phyloP scores from a whole-genome alignment of 352 stramenopile genomes.

The Pythium grandisporangium region DNA sequence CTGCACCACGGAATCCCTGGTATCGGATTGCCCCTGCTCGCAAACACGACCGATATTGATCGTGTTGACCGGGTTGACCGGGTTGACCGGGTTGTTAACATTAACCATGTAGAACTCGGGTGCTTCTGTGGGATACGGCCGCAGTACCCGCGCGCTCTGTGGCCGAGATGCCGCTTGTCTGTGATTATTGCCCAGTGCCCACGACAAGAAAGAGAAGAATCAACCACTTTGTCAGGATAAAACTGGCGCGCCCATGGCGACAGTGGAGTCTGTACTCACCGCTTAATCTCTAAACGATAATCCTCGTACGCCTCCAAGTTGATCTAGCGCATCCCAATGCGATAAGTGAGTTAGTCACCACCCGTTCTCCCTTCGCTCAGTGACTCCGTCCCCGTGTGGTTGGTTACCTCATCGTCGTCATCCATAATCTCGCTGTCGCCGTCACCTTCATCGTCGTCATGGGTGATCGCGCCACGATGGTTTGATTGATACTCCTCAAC shows the following conservation, averaged over 20 bases:
- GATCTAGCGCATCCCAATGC: slow-evolving; percentile 17
- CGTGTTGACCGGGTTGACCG: slow-evolving; percentile 6
- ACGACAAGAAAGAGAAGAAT: no score
- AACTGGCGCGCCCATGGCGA: no score
- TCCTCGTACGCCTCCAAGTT: slow-evolving; percentile 55
- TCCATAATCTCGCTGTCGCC: neutral
- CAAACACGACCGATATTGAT: no score
- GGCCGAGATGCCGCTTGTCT: slow-evolving; percentile 30
- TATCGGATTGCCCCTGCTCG: no score
- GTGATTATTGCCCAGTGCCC: neutral
- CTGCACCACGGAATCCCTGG: no score
- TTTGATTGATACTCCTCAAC: no score
- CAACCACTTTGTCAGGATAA: no score
- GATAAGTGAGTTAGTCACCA: no score
- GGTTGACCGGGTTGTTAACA: slow-evolving; percentile 18
- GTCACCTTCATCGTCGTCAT: slow-evolving; percentile 2
- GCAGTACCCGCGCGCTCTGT: slow-evolving; percentile 23
- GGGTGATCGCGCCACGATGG: no score
- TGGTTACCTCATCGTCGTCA: slow-evolving; percentile 21
- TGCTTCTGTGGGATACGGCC: slow-evolving; percentile 31
- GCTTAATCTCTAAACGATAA: slow-evolving; percentile 40
- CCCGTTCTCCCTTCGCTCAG: no score
- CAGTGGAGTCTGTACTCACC: no score
- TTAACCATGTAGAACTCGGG: slow-evolving; percentile 51
- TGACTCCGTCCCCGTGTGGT: no score